These are phyloP conservation scores for Leccinum sublutescens DNA, from an alignment of 768 basidiomycete species.

Conservation along the genomic window DNA sequence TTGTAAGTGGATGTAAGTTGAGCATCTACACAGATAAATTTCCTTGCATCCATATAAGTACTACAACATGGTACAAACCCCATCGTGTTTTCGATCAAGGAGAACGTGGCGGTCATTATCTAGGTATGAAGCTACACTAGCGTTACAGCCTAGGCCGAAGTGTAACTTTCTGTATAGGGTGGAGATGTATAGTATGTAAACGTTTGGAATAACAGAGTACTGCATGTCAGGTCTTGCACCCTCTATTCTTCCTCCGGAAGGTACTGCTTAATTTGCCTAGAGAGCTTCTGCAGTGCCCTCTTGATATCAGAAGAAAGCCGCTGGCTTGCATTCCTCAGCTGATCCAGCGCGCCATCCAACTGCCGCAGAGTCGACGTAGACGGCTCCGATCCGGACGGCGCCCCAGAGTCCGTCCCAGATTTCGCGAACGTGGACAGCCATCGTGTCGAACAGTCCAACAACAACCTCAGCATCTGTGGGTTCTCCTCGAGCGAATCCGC, in stretches of 20 bases:
- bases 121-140: background rate
- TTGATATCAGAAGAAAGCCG: conserved; percentile 2
- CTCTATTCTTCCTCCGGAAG: background rate
- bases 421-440: background rate
- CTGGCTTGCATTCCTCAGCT: background rate
- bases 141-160: background rate
- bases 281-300: background rate
- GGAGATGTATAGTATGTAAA: background rate
- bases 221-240: background rate
- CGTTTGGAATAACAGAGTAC: background rate
- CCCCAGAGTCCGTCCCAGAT: background rate
- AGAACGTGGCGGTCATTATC: background rate
- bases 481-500: conserved; percentile 5
- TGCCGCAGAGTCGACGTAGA: background rate
- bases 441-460: background rate
- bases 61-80: conserved; percentile 30
- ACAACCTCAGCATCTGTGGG: conserved; percentile 3
- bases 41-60: no score
- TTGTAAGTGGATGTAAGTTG: background rate
- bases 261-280: background rate
- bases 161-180: background rate
- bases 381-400: background rate
- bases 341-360: background rate
- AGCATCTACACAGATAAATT: no score
- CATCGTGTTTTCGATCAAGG: conserved; percentile 11